Evolutionary conservation across 164 flowering plant genomes (phyloP).

Genomic region (Berberis vulgaris): DNA sequence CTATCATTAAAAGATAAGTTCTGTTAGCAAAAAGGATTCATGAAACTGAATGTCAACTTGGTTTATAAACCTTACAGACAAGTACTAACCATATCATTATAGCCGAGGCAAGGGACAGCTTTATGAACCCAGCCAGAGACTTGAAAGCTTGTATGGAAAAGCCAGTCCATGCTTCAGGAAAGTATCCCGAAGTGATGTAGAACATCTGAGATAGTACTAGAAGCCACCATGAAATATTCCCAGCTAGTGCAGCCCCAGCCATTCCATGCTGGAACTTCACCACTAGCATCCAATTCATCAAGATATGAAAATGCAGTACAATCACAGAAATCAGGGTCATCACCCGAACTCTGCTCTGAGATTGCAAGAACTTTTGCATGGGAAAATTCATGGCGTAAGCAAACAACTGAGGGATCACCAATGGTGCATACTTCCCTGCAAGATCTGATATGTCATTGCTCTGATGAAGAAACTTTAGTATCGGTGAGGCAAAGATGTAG

Average conservation of each 20-base stretch:
- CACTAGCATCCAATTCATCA: conserved; percentile 35
- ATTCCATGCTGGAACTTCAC: conserved; percentile 30
- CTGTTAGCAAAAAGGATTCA: background rate
- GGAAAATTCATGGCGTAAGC: conserved; percentile 49
- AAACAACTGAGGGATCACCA: conserved; percentile 43
- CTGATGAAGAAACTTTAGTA: conserved; percentile 36
- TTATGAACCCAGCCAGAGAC: conserved; percentile 30
- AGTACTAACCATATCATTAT: conserved; percentile 42
- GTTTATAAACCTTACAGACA: background rate
- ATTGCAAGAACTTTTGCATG: conserved; percentile 42
- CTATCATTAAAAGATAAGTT: conserved; percentile 16
- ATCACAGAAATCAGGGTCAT: conserved; percentile 33
- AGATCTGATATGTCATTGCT: conserved; percentile 25
- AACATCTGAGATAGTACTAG: conserved; percentile 16
- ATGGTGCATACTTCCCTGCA: conserved; percentile 31
- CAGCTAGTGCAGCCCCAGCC: conserved; percentile 39
- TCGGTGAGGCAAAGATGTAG: conserved; percentile 35
- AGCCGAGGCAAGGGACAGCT: conserved; percentile 50
- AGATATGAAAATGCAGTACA: conserved; percentile 23
- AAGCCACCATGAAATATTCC: conserved; percentile 39
- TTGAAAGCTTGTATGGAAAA: conserved; percentile 36
- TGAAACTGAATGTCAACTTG: background rate
- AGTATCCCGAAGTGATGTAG: conserved; percentile 32
- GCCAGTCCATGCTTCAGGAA: conserved; percentile 43
- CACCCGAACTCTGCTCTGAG: conserved; percentile 38